These are phyloP conservation scores for Clavispora asparagi DNA, from an alignment of 805 yeast genomes.

Conservation along the genomic window DNA sequence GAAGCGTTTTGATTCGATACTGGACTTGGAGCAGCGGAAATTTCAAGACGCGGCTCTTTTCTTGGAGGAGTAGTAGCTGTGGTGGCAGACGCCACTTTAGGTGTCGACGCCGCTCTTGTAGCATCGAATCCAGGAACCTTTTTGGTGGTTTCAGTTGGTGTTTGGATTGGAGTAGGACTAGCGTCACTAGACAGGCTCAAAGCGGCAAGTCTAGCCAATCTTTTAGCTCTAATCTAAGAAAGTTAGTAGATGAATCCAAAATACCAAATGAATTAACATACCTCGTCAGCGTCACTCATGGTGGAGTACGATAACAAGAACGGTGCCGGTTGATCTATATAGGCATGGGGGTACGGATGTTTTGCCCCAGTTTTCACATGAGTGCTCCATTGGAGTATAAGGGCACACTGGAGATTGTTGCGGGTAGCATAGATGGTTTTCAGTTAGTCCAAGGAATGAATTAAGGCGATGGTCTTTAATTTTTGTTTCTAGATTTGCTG, in stretches of 20 bases:
- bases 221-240: conserved; percentile 42
- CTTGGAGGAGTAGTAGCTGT: background rate
- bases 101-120: background rate
- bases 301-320: background rate
- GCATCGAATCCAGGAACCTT: background rate
- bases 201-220: conserved; percentile 46
- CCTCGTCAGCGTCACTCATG: conserved; percentile 16
- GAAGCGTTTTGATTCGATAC: background rate
- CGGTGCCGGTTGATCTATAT: background rate
- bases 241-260: conserved; percentile 3
- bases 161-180: background rate
- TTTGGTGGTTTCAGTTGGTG: background rate
- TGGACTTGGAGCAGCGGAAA: background rate
- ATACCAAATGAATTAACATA: conserved; percentile 3
- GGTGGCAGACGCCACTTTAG: background rate
- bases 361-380: background rate
- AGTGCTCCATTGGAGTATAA: no score
- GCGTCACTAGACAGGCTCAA: background rate
- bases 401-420: no score
- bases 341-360: background rate
- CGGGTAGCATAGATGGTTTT: no score
- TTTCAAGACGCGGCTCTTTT: background rate
- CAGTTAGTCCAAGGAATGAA: no score
- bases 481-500: no score
- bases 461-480: no score